Evolutionary conservation across 2,329 filamentous ascomycete genomes (phyloP).

Genomic region (Aspergillus latus): DNA sequence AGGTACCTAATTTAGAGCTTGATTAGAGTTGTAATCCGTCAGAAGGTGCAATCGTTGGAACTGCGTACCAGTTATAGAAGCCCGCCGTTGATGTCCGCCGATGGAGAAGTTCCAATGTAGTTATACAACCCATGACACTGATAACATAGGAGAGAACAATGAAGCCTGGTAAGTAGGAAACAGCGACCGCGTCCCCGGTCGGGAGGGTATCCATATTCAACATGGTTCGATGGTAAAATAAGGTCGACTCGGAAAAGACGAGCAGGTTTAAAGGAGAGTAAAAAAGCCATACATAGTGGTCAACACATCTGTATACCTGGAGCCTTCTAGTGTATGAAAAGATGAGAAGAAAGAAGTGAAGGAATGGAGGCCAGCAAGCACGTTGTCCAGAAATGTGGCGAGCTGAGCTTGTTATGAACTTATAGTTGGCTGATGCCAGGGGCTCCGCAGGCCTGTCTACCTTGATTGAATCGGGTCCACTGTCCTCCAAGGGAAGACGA

Average conservation of each 20-base stretch:
- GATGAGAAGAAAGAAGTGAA: background rate
- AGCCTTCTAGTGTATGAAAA: background rate
- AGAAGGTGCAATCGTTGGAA: background rate
- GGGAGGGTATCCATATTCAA: constrained; percentile 11
- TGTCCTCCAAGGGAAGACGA: background rate
- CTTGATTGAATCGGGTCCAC: background rate
- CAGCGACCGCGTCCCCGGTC: constrained; percentile 13
- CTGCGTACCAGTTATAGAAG: constrained; percentile 64
- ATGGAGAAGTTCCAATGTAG: constrained; percentile 79
- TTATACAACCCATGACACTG: constrained; percentile 73
- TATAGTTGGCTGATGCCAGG: background rate
- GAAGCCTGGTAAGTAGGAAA: constrained; percentile 56
- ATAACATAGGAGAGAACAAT: constrained; percentile 67
- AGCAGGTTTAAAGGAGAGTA: background rate
- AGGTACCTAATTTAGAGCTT: constrained; percentile 53
- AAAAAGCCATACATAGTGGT: constrained; percentile 3
- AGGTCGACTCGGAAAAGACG: background rate
- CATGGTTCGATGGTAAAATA: constrained; percentile 21
- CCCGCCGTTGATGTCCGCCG: constrained; percentile 69
- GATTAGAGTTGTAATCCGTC: background rate
- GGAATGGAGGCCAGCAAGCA: background rate
- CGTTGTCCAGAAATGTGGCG: background rate
- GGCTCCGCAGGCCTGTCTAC: background rate
- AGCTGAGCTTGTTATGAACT: background rate
- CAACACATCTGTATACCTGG: background rate